Base-by-base conservation (phyloP, 139 green algal species). In the Tetradesmus obliquus region DNA sequence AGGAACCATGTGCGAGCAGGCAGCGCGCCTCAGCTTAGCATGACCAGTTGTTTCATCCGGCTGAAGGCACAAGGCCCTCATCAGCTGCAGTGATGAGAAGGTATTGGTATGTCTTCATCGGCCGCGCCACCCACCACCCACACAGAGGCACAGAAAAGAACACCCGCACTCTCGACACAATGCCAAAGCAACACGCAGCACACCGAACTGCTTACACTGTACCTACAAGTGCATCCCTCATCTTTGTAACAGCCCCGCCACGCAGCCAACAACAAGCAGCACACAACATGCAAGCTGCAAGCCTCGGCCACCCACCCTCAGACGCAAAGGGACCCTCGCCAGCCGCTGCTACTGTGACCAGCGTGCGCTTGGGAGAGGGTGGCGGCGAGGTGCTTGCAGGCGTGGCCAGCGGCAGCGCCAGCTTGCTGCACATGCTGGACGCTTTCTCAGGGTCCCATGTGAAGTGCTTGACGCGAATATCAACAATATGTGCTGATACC, bases 381-480 rank as follows among this genome's bases (percentile, higher is more conserved):
- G 95, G 95, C n/a, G 95, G 94, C 2, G 92, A 93, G 17, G 92
- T 82, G 62, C 91, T 82, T 13, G 55, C 81, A 6, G 89, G 89
- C 62, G 89, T 92, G 32, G 60, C 79, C 32, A 92, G 89, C 17
- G 89, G 89, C 32, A 82, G 60, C 1, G 80, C 62, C 51, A 92
- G 81, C 82, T 84, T 88, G 81, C 79, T 84, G 55, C 90, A 92
- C 20, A 89, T 17, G 19, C 62, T 79, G 19, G 53, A 53, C 10
- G 57, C 32, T 60, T 91, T 96, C 5, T 93, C 91, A 19, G 93
- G 88, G 89, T 98, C 94, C 89, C 92, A 96, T 1, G 96, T 98
- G 92, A 98, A 96, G 90, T 96, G 94, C 60, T 92, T 45, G 32
- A 45, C 32, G 32, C 32, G 0, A 45, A 45, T 45, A 45, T 45